phyloP scores from a whole-genome alignment of 192 early-diverging fungal genomes.

The Coemansia sp. region DNA sequence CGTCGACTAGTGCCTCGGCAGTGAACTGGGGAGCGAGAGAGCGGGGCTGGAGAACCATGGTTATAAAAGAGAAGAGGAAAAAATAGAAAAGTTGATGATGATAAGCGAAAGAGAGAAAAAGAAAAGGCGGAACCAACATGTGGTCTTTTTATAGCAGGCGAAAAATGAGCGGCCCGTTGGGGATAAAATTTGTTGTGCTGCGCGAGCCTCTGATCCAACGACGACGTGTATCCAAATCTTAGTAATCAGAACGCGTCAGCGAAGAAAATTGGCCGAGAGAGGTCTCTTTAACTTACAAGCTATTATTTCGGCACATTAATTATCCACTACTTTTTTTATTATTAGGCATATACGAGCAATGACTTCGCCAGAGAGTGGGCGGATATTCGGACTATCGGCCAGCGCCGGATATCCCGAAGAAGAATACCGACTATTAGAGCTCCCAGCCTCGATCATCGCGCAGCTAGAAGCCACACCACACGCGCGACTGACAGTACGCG shows the following conservation, averaged over 20 bases:
- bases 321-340: neutral
- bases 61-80: neutral
- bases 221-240: neutral
- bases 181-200: neutral
- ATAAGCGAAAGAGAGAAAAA: neutral
- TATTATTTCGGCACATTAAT: neutral
- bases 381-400: slow-evolving; percentile 28
- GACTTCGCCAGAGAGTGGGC: neutral
- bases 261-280: neutral
- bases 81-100: neutral
- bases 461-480: slow-evolving; percentile 25
- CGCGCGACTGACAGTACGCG: slow-evolving; percentile 29
- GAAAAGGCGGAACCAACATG: neutral
- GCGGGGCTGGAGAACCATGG: slow-evolving; percentile 57
- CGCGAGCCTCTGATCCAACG: neutral
- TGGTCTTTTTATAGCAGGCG: neutral
- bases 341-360: neutral
- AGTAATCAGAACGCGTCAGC: neutral
- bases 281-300: neutral
- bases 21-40: slow-evolving; percentile 65
- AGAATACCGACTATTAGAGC: slow-evolving; percentile 42
- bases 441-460: slow-evolving; percentile 32
- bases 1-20: slow-evolving; percentile 66
- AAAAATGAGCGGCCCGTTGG: neutral
- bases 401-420: slow-evolving; percentile 48